Conservation (phyloP, 345 rosid species). For the Brassica napus region DNA sequence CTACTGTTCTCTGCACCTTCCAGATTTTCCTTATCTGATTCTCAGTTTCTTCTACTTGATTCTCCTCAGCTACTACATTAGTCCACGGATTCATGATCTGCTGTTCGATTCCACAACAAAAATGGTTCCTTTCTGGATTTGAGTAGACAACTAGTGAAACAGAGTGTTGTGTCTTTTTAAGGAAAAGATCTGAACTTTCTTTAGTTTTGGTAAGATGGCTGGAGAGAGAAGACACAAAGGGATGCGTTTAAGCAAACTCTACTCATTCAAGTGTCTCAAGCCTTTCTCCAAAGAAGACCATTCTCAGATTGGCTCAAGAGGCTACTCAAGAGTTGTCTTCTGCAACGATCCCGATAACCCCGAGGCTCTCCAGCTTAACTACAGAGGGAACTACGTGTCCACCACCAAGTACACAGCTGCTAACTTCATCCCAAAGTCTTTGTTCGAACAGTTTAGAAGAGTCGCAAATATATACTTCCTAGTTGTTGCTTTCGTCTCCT, state of each 20-base stretch:
- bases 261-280: conserved; percentile 62
- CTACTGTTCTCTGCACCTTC: conserved; percentile 28
- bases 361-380: conserved; percentile 56
- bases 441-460: conserved; percentile 97
- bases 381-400: conserved; percentile 80
- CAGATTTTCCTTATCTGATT: conserved; percentile 9
- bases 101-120: neutral
- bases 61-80: conserved; percentile 18
- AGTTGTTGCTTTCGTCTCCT: conserved; percentile 82
- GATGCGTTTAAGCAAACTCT: conserved; percentile 56
- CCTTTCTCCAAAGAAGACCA: conserved; percentile 47
- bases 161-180: neutral
- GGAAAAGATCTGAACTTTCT: neutral
- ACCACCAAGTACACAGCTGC: conserved; percentile 74
- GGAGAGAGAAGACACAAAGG: conserved; percentile 41
- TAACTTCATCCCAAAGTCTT: conserved; percentile 88
- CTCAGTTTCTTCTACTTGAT: neutral
- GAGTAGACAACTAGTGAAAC: neutral
- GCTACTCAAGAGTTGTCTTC: conserved; percentile 79
- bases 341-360: conserved; percentile 82
- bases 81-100: conserved; percentile 13
- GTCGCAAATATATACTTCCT: conserved; percentile 90
- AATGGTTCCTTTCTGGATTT: neutral
- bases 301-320: conserved; percentile 63
- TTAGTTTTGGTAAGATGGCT: conserved; percentile 33